Conservation (phyloP, 768 basidiomycete genomes). For the Auriscalpium microsporum region DNA sequence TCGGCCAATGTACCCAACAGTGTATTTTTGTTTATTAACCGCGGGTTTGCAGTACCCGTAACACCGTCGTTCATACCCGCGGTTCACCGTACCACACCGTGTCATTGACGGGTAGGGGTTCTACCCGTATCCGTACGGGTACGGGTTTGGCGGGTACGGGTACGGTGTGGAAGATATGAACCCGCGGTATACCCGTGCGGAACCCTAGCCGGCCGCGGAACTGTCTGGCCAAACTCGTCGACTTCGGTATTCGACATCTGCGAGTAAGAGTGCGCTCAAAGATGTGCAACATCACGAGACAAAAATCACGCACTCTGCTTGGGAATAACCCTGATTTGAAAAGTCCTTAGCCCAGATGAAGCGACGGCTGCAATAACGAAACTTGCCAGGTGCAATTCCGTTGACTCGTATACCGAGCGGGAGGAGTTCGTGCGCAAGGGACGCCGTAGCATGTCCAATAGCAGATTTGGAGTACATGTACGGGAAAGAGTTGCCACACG, state of each 20-base stretch:
- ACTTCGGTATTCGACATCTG: slow-evolving; percentile 20
- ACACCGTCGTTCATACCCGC: too few relatives aligned
- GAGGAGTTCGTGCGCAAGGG: slow-evolving; percentile 41
- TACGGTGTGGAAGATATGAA: too few relatives aligned
- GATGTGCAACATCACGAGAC: neutral
- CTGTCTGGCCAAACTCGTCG: slow-evolving; percentile 21
- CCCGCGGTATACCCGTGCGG: too few relatives aligned
- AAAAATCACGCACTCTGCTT: too few relatives aligned
- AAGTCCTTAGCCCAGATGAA: neutral
- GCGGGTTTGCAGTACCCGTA: too few relatives aligned
- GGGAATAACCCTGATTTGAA: neutral
- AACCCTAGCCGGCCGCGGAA: slow-evolving; percentile 4
- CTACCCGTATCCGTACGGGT: too few relatives aligned
- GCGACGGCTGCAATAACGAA: neutral
- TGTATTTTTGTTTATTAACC: too few relatives aligned
- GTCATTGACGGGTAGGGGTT: too few relatives aligned
- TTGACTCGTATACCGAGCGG: slow-evolving; percentile 42
- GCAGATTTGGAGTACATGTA: slow-evolving; percentile 43
- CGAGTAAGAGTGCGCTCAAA: slow-evolving; percentile 19
- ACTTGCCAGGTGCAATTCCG: slow-evolving; percentile 38
- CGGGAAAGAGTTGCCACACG: slow-evolving; percentile 32
- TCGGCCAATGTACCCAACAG: too few relatives aligned
- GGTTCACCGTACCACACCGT: too few relatives aligned
- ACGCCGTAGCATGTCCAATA: slow-evolving; percentile 36
- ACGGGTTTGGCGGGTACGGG: too few relatives aligned